Conservation (phyloP, 495 filamentous ascomycete genomes). For the Penicillium soppii region DNA sequence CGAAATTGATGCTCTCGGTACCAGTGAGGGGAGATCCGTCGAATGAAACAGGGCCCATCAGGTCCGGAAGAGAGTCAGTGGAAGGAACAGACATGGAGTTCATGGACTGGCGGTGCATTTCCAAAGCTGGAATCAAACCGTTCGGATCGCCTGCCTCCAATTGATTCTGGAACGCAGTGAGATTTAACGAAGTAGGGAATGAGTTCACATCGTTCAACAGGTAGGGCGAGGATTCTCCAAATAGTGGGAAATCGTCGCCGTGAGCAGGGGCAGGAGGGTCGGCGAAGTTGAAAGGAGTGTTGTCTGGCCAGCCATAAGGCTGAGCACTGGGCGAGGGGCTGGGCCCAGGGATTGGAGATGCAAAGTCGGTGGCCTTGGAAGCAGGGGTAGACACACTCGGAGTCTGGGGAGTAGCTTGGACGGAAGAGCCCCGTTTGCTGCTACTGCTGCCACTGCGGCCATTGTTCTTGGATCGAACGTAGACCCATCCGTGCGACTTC, state of each 20-base stretch:
- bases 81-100: slow-evolving; percentile 26
- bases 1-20: slow-evolving; percentile 33
- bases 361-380: slow-evolving; percentile 42
- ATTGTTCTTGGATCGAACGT: slow-evolving; percentile 90
- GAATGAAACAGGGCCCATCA: slow-evolving; percentile 21
- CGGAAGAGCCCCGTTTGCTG: slow-evolving; percentile 36
- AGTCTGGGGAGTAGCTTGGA: slow-evolving; percentile 48
- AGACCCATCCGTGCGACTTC: slow-evolving; percentile 88
- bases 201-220: slow-evolving; percentile 17
- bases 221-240: slow-evolving; percentile 22
- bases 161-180: slow-evolving; percentile 50
- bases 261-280: slow-evolving; percentile 24
- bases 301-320: slow-evolving; percentile 17
- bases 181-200: slow-evolving; percentile 37
- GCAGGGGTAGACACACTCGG: slow-evolving; percentile 53
- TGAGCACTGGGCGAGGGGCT: slow-evolving; percentile 25
- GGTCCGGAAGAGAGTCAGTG: slow-evolving; percentile 22
- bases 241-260: slow-evolving; percentile 25
- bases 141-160: slow-evolving; percentile 55
- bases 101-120: slow-evolving; percentile 28
- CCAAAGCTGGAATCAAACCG: slow-evolving; percentile 20
- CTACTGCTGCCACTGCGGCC: slow-evolving; percentile 54
- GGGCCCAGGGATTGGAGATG: slow-evolving; percentile 28
- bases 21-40: slow-evolving; percentile 23
- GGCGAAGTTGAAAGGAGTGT: slow-evolving; percentile 28